These are phyloP conservation scores for Raffaelea ambrosiae DNA, from an alignment of 2,329 filamentous ascomycete species.

Conservation along the genomic window DNA sequence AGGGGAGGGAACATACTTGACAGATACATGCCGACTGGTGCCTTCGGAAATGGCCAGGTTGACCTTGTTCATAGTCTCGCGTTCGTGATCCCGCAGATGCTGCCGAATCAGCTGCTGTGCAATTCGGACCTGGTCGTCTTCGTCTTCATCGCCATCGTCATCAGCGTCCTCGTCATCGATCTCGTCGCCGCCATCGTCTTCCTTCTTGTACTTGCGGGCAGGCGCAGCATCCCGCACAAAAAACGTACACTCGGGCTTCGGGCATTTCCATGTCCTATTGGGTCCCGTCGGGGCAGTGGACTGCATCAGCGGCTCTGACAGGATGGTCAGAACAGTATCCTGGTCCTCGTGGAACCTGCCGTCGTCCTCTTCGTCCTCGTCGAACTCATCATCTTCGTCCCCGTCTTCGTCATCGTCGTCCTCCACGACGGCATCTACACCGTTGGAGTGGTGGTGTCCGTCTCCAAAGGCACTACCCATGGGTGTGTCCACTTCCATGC, in stretches of 20 bases:
- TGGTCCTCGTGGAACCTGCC: not conserved
- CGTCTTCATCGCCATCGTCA: not conserved
- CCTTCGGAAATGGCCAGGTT: constrained; percentile 50
- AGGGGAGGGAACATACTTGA: constrained; percentile 39
- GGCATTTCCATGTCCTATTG: constrained; percentile 58
- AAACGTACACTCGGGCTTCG: constrained; percentile 54
- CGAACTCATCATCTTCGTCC: constrained; percentile 15
- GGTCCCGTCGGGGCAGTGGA: constrained; percentile 43
- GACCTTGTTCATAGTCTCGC: constrained; percentile 37
- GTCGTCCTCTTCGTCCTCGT: constrained; percentile 7
- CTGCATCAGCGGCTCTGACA: constrained; percentile 37
- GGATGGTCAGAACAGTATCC: constrained; percentile 28
- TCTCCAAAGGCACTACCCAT: no score
- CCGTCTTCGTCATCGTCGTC: constrained; percentile 13
- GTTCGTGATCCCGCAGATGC: constrained; percentile 54
- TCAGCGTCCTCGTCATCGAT: not conserved
- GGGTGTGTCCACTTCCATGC: not conserved
- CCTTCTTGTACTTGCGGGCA: not conserved
- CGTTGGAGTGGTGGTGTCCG: no score
- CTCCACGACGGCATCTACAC: no score
- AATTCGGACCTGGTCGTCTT: constrained; percentile 31
- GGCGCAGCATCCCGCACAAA: constrained; percentile 39
- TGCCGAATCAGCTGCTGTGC: constrained; percentile 48
- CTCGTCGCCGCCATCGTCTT: constrained; percentile 14
- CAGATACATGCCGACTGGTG: constrained; percentile 42